Evolutionary conservation across 176 grass and related monocot genomes (phyloP).

Genomic region (Otatea glauca): DNA sequence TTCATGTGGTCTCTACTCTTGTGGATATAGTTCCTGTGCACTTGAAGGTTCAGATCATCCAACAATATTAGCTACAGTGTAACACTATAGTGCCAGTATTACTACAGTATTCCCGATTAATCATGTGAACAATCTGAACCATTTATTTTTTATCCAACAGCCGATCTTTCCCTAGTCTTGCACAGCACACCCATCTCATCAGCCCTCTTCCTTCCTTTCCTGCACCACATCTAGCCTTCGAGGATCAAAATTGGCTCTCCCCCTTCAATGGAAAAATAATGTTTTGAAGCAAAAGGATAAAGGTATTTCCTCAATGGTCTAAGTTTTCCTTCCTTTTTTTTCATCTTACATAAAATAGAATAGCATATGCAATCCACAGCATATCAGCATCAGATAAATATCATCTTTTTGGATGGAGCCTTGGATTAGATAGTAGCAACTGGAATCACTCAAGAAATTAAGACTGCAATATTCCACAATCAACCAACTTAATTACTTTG

Average conservation of each 20-base stretch:
- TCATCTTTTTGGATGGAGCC: not conserved
- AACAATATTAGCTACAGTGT: no score
- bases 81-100: no score
- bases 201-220: no score
- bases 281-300: not conserved
- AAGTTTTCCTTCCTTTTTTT: not conserved
- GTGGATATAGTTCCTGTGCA: no score
- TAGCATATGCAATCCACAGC: not conserved
- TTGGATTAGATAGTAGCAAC: not conserved
- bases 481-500: conserved; percentile 7
- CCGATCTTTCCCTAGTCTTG: not conserved
- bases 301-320: not conserved
- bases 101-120: no score
- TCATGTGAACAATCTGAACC: no score
- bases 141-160: no score
- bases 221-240: no score
- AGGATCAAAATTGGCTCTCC: not conserved
- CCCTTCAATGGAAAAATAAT: not conserved
- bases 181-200: not conserved
- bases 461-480: not conserved
- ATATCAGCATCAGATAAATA: not conserved
- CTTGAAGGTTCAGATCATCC: no score
- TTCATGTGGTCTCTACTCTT: conserved; percentile 30
- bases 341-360: not conserved
- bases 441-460: not conserved